phyloP scores from a whole-genome alignment of 495 filamentous ascomycete species.

The Pyrenopolyporus hunteri region DNA sequence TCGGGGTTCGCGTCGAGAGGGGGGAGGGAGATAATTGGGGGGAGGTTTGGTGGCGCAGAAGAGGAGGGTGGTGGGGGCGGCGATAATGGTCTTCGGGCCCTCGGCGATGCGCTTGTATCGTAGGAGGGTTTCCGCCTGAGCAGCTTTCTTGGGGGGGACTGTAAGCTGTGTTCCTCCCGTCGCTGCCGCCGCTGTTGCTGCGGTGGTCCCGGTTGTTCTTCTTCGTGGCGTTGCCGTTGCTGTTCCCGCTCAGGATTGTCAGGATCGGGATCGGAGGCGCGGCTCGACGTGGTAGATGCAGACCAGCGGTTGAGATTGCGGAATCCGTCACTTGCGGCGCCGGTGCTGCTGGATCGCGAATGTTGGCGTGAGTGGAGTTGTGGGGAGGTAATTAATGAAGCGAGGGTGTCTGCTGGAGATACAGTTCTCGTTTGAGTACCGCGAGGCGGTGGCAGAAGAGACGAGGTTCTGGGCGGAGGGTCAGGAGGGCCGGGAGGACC shows the following conservation, averaged over 20 bases:
- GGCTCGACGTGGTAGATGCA: conserved; percentile 74
- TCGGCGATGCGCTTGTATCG: conserved; percentile 30
- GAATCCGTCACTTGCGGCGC: conserved; percentile 65
- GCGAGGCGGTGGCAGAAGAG: conserved; percentile 44
- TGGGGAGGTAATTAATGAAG: conserved; percentile 2
- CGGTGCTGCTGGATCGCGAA: conserved; percentile 52
- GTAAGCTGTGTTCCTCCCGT: conserved; percentile 27
- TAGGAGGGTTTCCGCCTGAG: conserved; percentile 29
- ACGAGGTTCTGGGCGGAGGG: conserved; percentile 44
- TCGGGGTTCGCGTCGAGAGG: conserved; percentile 36
- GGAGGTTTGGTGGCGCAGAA: conserved; percentile 42
- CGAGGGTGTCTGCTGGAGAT: conserved; percentile 25
- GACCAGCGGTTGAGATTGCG: conserved; percentile 85
- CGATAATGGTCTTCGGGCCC: conserved; percentile 24
- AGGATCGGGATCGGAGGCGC: conserved; percentile 54
- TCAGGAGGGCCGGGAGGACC: neutral
- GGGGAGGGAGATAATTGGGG: conserved; percentile 39
- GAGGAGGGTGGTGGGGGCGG: conserved; percentile 44
- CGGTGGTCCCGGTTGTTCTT: neutral
- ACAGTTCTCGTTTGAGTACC: conserved; percentile 38
- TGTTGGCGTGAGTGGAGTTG: conserved; percentile 26
- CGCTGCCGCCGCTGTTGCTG: conserved; percentile 17
- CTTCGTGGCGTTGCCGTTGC: neutral
- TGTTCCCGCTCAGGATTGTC: neutral
- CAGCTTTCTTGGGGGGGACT: conserved; percentile 37